Conservation (phyloP, 2,329 filamentous ascomycete species). For the Trichophyton simii region DNA sequence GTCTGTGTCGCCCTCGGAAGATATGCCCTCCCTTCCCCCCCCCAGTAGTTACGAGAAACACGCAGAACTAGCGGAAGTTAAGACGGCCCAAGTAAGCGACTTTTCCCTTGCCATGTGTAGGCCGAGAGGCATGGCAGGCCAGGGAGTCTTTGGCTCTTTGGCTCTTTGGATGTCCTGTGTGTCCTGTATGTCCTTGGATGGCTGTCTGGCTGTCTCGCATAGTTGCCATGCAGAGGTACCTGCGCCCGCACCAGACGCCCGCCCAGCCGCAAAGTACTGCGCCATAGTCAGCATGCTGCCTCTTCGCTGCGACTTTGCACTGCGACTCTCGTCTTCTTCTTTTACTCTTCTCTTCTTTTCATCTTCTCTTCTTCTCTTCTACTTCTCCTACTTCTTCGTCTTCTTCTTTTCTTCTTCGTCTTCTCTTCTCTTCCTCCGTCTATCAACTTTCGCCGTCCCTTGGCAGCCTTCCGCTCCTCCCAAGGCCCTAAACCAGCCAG, state of each 20-base stretch:
- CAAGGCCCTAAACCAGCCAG: conserved; percentile 3
- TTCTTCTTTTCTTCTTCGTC: conserved; percentile 11
- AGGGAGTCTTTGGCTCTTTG: too few species aligned
- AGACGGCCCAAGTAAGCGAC: background rate
- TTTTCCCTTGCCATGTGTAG: background rate
- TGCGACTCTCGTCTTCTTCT: conserved; percentile 4
- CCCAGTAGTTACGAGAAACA: background rate
- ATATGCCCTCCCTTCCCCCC: background rate
- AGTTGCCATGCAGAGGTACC: background rate
- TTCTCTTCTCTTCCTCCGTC: conserved; percentile 2
- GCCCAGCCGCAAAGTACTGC: background rate
- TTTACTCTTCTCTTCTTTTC: conserved; percentile 4
- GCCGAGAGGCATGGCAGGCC: too few species aligned
- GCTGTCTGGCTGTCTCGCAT: too few species aligned
- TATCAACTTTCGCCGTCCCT: background rate
- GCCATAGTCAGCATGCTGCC: background rate
- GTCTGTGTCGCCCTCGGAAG: background rate
- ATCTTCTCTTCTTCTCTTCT: conserved; percentile 12
- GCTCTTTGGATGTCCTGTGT: too few species aligned
- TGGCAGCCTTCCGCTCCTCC: conserved; percentile 8
- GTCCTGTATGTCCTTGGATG: too few species aligned
- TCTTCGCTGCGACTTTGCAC: background rate
- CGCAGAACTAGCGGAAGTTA: conserved; percentile 1
- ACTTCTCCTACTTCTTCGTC: background rate
- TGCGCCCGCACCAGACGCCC: background rate